Percentiles rank a stretch among this genome's conserved stretches.
These are phyloP conservation scores for Ceriops tagal DNA, from an alignment of 345 rosid genomes.

Conservation along the genomic window DNA sequence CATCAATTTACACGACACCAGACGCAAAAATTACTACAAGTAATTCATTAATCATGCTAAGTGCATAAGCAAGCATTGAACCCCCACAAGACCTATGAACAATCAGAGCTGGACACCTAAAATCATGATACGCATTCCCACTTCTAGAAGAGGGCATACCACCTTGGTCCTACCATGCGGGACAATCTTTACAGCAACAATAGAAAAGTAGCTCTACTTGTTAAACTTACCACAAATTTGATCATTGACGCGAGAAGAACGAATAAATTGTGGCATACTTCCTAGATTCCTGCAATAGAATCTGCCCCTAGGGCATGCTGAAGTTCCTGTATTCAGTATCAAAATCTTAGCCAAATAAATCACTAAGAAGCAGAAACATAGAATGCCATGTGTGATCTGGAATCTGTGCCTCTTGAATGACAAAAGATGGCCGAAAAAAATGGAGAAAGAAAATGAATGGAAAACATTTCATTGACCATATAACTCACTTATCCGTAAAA, in stretches of 20 bases:
- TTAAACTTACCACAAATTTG: slow-evolving; percentile 47
- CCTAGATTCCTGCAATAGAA: slow-evolving; percentile 65
- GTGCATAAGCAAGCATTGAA: background rate
- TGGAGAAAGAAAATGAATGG: background rate
- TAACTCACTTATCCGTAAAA: background rate
- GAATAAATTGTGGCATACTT: slow-evolving; percentile 51
- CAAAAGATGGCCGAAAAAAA: background rate
- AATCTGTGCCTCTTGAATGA: background rate
- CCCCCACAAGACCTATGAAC: background rate
- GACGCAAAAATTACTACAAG: slow-evolving; percentile 1
- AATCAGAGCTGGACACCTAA: background rate
- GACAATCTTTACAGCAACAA: background rate
- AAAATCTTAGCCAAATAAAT: slow-evolving; percentile 13
- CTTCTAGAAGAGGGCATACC: background rate
- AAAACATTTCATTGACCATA: background rate
- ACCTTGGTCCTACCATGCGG: background rate
- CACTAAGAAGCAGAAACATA: background rate
- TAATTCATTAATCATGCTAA: background rate
- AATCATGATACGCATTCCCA: slow-evolving; percentile 6
- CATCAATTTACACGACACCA: slow-evolving; percentile 8
- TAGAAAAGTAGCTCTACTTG: background rate
- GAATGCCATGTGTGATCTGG: background rate
- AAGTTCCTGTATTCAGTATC: slow-evolving; percentile 53
- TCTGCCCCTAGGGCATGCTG: slow-evolving; percentile 63
- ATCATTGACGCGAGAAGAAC: slow-evolving; percentile 60